phyloP scores from a whole-genome alignment of 2,329 filamentous ascomycete genomes.

The Penicillium decumbens region DNA sequence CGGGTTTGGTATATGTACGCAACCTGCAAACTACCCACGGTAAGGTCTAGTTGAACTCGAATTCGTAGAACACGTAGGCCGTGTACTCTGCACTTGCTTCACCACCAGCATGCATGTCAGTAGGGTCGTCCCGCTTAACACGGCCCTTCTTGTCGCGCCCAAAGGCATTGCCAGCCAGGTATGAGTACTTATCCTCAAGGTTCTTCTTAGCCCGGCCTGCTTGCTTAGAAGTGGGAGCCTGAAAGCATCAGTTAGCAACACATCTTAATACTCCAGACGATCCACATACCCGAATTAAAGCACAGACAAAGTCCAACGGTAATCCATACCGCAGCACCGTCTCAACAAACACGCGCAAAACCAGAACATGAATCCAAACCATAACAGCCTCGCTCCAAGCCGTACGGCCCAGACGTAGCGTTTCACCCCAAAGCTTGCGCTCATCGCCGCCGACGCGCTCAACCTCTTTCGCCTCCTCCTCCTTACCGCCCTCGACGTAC shows the following conservation, averaged over 20 bases:
- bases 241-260: conserved; percentile 2
- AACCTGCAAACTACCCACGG: neutral
- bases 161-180: conserved; percentile 91
- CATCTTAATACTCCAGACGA: neutral
- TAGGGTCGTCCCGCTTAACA: conserved; percentile 84
- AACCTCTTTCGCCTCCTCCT: conserved; percentile 83
- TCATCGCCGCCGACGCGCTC: conserved; percentile 78
- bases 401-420: conserved; percentile 77
- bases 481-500: conserved; percentile 81
- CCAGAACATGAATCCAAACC: conserved; percentile 90
- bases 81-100: conserved; percentile 77
- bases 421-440: conserved; percentile 88
- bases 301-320: conserved; percentile 82
- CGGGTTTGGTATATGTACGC: conserved; percentile 23
- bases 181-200: conserved; percentile 80
- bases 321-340: conserved; percentile 94
- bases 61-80: conserved; percentile 94
- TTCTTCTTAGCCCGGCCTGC: conserved; percentile 72
- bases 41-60: conserved; percentile 64
- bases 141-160: conserved; percentile 89
- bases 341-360: conserved; percentile 91
- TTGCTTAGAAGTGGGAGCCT: conserved; percentile 74
- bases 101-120: conserved; percentile 73
- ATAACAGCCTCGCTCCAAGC: conserved; percentile 94
- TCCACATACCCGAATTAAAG: conserved; percentile 69